phyloP scores from a whole-genome alignment of 192 early-diverging fungal genomes.

The Coemansia sp. region DNA sequence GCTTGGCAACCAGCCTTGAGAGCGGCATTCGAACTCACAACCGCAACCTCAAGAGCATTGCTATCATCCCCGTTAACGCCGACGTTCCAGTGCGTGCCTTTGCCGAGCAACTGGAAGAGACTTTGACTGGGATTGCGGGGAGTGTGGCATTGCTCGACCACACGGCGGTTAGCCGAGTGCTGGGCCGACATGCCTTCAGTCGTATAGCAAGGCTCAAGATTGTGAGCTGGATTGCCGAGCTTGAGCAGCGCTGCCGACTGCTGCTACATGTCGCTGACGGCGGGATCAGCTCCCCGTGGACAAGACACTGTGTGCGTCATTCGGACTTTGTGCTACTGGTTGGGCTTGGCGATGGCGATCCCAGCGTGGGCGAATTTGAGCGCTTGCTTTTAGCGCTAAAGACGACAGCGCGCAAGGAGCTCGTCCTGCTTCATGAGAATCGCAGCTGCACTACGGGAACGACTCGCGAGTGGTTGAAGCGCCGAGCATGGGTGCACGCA shows the following conservation, averaged over 20 bases:
- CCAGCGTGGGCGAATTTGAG: conserved; percentile 90
- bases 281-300: conserved; percentile 88
- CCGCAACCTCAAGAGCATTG: conserved; percentile 92
- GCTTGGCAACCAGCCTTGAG: conserved; percentile 3
- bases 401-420: conserved; percentile 96
- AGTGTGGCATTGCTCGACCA: conserved; percentile 79
- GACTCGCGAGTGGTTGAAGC: conserved; percentile 92
- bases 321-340: conserved; percentile 95
- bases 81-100: conserved; percentile 87
- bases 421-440: conserved; percentile 86
- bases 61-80: conserved; percentile 83
- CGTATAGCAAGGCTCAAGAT: conserved; percentile 92
- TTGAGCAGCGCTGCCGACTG: conserved; percentile 84
- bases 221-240: conserved; percentile 89
- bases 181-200: conserved; percentile 92
- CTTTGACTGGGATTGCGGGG: conserved; percentile 70
- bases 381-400: conserved; percentile 89
- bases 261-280: conserved; percentile 97
- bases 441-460: conserved; percentile 75
- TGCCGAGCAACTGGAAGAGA: conserved; percentile 76
- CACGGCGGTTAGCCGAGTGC: conserved; percentile 71
- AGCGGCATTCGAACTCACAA: conserved; percentile 76
- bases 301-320: conserved; percentile 91
- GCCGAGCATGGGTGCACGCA: conserved; percentile 90
- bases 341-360: conserved; percentile 88